Evolutionary conservation across 768 basidiomycete species (phyloP).

Genomic region (Coprinopsis strossmayeri): DNA sequence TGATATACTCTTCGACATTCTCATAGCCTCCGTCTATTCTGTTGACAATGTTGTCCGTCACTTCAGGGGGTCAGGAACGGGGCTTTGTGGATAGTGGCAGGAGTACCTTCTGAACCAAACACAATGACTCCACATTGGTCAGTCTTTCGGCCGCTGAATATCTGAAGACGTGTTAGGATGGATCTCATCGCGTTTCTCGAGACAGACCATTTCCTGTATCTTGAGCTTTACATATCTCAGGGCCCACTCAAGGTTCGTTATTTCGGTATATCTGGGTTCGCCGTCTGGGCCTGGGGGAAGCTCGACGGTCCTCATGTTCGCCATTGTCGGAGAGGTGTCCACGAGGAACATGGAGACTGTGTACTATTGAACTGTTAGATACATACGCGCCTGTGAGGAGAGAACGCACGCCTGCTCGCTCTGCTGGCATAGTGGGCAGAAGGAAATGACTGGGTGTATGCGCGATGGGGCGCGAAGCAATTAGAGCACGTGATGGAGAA

Average conservation of each 20-base stretch:
- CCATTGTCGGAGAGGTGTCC: constrained; percentile 88
- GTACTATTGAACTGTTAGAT: constrained; percentile 39
- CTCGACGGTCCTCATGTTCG: constrained; percentile 48
- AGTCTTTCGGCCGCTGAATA: constrained; percentile 87
- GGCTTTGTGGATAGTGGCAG: neutral
- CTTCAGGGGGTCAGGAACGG: constrained; percentile 25
- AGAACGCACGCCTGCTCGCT: constrained; percentile 67
- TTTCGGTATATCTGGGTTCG: constrained; percentile 44
- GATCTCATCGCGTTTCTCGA: neutral
- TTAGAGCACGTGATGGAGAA: neutral
- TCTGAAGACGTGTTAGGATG: constrained; percentile 38
- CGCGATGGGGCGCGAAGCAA: too few species aligned
- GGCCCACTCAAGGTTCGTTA: constrained; percentile 75
- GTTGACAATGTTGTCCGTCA: constrained; percentile 61
- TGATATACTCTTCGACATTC: constrained; percentile 63
- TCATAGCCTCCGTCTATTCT: constrained; percentile 64
- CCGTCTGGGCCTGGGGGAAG: constrained; percentile 47
- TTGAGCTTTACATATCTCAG: constrained; percentile 87
- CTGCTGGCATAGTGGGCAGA: constrained; percentile 56
- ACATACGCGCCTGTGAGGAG: constrained; percentile 6
- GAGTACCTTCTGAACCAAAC: constrained; percentile 75
- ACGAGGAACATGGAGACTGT: constrained; percentile 87
- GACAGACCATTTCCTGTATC: constrained; percentile 78
- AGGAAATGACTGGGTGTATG: constrained; percentile 3
- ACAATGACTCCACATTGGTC: constrained; percentile 88